Evolutionary conservation across 805 yeast genomes (phyloP), one percentile per base, ranked within the genome.

Genomic region (Huiozyma sinensis): DNA sequence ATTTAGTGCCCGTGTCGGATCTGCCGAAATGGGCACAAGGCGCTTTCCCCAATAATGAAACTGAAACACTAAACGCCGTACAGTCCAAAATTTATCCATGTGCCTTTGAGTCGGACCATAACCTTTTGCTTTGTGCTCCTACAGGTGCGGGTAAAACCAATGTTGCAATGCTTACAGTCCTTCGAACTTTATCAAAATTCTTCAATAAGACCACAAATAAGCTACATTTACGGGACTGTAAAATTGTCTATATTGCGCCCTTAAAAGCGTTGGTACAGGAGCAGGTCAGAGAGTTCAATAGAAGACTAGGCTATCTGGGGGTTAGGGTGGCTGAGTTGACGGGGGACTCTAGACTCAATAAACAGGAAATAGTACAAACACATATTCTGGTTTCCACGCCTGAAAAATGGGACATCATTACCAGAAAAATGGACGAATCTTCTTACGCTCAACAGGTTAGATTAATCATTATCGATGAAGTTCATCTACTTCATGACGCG

Each of bases 121-220:
- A 89, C 54, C 59, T 92, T 35, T 66, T 90, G 12, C 67, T 90
- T 52, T 90, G 97, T 72, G 97, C 98, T 1, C 98, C 98, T 6
- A 90, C 98, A 0, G 98, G 98, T 67, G 96, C 96, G 2, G 98
- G 98, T 67, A 90, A 90, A 60, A 90, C 98, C 24, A 92, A 92
- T 60, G 95, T 92, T 29, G 99, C 99, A 0, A 76, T 92, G 80
- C 64, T 92, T 39, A 70, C 95, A 0, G 71, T 85, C 5, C 66
- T 89, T n/a, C 65, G 81, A 40, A 68, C 83, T 0, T 58, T 89
- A 17, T 65, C 75, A 0, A 71, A 79, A 40, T 75, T 64, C 56
- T 66, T 81, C 54, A 64, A 70, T 39, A 55, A 55, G 5, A 56
- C 53, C 1, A 65, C 70, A 29, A 82, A 81, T 0, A 63, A 68